phyloP scores from a whole-genome alignment of 495 filamentous ascomycete species.

The Chaetomidium leptoderma region DNA sequence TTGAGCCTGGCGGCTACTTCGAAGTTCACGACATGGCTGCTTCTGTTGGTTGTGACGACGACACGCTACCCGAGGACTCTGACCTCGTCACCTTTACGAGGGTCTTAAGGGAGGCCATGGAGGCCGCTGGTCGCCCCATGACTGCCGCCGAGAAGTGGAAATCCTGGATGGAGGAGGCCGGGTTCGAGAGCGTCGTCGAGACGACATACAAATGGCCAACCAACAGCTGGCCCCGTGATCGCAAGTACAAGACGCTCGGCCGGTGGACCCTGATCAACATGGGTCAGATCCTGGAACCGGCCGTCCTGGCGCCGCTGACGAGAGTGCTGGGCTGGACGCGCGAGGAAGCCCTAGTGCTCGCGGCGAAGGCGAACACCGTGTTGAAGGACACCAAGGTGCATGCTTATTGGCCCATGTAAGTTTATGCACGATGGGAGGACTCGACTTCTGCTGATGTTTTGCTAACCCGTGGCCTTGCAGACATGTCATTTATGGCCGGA shows the following conservation, averaged over 20 bases:
- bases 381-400: neutral
- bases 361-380: neutral
- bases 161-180: slow-evolving; percentile 43
- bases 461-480: neutral
- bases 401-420: neutral
- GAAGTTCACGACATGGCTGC: slow-evolving; percentile 17
- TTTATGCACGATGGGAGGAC: neutral
- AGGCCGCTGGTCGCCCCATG: slow-evolving; percentile 9
- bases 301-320: neutral
- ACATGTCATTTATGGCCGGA: neutral
- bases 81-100: slow-evolving; percentile 27
- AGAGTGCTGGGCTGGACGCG: neutral
- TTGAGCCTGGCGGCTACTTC: slow-evolving; percentile 28
- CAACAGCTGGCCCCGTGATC: slow-evolving; percentile 51
- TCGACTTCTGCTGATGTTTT: neutral
- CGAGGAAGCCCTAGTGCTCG: neutral
- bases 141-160: slow-evolving; percentile 34
- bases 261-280: slow-evolving; percentile 34
- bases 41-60: slow-evolving; percentile 53
- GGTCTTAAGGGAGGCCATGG: slow-evolving; percentile 33
- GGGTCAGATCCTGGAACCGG: neutral
- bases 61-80: slow-evolving; percentile 33
- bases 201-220: slow-evolving; percentile 37
- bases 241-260: slow-evolving; percentile 50
- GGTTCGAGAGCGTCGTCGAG: slow-evolving; percentile 50